phyloP scores from a whole-genome alignment of 2,329 filamentous ascomycete species.

The Aspergillus bombycis region DNA sequence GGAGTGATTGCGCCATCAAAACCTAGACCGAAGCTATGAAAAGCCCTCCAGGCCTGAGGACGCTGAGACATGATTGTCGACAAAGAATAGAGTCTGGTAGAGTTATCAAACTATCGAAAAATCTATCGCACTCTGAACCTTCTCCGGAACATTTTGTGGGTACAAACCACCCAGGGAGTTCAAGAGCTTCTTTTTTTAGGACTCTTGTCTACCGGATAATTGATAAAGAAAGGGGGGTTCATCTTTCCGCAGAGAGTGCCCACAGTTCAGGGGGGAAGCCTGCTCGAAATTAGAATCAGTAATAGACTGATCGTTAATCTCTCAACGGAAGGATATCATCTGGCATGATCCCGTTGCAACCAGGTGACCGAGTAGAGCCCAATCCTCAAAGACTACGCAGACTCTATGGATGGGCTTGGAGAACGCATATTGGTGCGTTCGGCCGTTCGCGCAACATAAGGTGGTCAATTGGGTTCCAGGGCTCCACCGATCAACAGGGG shows the following conservation, averaged over 20 bases:
- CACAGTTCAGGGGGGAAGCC: neutral
- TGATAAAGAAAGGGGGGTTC: neutral
- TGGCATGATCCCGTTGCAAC: neutral
- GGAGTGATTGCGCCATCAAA: neutral
- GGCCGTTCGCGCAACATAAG: neutral
- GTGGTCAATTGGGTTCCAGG: constrained; percentile 8
- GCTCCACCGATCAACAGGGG: constrained; percentile 29
- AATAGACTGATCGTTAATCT: neutral
- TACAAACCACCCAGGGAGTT: neutral
- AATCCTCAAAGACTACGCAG: neutral
- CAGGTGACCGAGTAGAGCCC: neutral
- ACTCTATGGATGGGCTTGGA: neutral
- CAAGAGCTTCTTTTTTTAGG: constrained; percentile 3
- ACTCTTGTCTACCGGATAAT: neutral
- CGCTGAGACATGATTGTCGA: neutral
- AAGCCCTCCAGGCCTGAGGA: no score
- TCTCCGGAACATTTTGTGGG: constrained; percentile 9
- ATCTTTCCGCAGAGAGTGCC: neutral
- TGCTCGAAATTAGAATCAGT: neutral
- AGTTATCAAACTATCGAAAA: constrained; percentile 10
- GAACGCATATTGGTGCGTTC: neutral
- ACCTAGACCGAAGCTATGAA: neutral
- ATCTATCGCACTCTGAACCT: neutral
- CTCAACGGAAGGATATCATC: neutral
- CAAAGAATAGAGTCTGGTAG: neutral